Base-by-base conservation (phyloP, 2,329 filamentous ascomycete species). In the Pleoardoris graminearum region DNA sequence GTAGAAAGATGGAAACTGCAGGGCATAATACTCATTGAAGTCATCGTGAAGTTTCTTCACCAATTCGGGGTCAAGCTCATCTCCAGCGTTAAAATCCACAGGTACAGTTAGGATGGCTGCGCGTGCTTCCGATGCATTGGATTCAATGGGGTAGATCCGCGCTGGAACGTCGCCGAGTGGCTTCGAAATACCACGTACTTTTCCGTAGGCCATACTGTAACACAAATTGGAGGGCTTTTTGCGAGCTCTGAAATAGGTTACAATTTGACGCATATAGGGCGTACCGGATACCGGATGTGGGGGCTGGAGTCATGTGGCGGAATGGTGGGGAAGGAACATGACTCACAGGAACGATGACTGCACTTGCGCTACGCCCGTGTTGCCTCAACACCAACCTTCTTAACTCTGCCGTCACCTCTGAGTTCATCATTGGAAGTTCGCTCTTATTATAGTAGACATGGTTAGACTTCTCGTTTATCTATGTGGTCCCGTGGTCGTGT, bases 1-100 rank as follows among this genome's bases (percentile, higher is more conserved):
- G n/a, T n/a, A n/a, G n/a, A n/a, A n/a, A n/a, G n/a, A n/a, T n/a
- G n/a, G n/a, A n/a, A n/a, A n/a, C n/a, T n/a, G n/a, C n/a, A n/a
- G n/a, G n/a, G n/a, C n/a, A n/a, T n/a, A n/a, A 27, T 42, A 53
- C 51, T 46, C 41, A 14, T 53, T 53, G 17, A 53, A 53, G 14
- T 53, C 51, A 36, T 49, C 16, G 14, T 29, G 30, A 17, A 53
- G 51, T 16, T 19, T 50, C 16, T 47, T 33, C 22, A 33, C 25
- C n/a, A 53, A n/a, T 3, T 42, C 11, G 5, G 39, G 19, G 16
- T 49, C 51, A 25, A 53, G 21, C 11, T 45, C 41, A 21, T 53
- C 51, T 7, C 51, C 46, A 19, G 46, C 46, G n/a, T 46, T 29
- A 16, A 53, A 53, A 21, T 53, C 51, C 10, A 50, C 32, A n/a